phyloP scores from a whole-genome alignment of 148 eudicot species.

The Persicaria maculosa region DNA sequence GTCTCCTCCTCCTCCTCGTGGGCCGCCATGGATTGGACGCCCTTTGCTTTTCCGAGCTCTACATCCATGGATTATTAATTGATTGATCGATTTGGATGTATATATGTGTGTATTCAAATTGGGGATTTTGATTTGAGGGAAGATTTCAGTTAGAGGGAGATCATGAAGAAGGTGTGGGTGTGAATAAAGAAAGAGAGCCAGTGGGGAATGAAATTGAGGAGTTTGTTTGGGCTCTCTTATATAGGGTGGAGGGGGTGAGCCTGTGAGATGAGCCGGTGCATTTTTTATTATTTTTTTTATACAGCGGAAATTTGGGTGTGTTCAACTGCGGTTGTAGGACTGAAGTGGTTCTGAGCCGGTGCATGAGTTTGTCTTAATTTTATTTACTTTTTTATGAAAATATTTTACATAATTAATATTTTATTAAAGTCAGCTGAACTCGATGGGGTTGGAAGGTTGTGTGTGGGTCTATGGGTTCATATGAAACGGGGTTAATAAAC shows the following conservation, averaged over 20 bases:
- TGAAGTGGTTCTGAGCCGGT: too few species aligned
- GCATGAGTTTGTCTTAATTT: too few species aligned
- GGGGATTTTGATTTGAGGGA: neutral
- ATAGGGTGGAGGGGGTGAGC: neutral
- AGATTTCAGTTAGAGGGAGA: neutral
- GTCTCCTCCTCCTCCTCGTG: conserved; percentile 5
- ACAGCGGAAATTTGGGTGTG: neutral
- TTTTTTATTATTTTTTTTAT: neutral
- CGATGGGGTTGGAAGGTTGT: too few species aligned
- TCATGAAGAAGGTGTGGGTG: neutral
- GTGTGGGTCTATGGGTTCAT: too few species aligned
- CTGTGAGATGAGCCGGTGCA: neutral
- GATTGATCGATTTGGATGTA: neutral
- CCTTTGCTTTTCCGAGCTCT: conserved; percentile 9
- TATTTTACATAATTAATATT: too few species aligned
- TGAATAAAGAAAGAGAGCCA: neutral
- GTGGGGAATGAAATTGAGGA: neutral
- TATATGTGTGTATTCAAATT: neutral
- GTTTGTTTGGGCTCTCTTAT: neutral
- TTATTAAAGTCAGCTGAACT: too few species aligned
- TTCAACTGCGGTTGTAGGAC: too few species aligned
- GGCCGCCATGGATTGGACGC: neutral
- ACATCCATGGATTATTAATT: neutral
- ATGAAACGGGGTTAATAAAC: too few species aligned
- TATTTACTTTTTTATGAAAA: too few species aligned